phyloP scores from a whole-genome alignment of 805 yeast genomes.

The Myxozyma lipomycoides region DNA sequence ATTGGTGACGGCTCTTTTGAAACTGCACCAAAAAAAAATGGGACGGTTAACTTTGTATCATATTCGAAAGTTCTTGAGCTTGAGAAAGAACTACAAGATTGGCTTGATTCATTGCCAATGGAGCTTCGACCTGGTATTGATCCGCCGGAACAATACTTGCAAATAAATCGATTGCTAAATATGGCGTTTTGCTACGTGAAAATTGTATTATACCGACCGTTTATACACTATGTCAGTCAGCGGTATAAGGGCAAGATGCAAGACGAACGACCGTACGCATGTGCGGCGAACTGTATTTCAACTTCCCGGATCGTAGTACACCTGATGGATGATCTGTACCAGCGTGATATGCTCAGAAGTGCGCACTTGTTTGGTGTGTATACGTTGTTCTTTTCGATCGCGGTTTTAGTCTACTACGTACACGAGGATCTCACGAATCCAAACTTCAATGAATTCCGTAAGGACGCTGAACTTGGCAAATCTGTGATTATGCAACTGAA shows the following conservation, averaged over 20 bases:
- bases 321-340: conserved; percentile 74
- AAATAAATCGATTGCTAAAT: conserved; percentile 64
- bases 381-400: conserved; percentile 83
- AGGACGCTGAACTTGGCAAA: conserved; percentile 80
- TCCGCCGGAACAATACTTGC: conserved; percentile 61
- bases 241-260: conserved; percentile 38
- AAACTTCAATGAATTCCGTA: conserved; percentile 46
- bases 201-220: conserved; percentile 79
- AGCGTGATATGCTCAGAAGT: conserved; percentile 66
- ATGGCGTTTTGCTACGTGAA: conserved; percentile 55
- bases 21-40: conserved; percentile 10
- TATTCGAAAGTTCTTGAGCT: conserved; percentile 50
- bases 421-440: conserved; percentile 46
- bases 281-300: conserved; percentile 79
- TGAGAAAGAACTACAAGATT: conserved; percentile 63
- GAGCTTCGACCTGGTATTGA: conserved; percentile 69
- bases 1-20: conserved; percentile 1
- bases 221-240: conserved; percentile 74
- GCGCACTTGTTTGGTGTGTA: conserved; percentile 91
- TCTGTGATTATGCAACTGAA: conserved; percentile 66
- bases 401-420: conserved; percentile 76
- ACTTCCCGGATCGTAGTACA: conserved; percentile 80
- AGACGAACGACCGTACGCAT: conserved; percentile 60
- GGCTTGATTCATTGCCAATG: conserved; percentile 68
- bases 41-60: conserved; percentile 22